These are phyloP conservation scores for Hypoxylon fuscum DNA, from an alignment of 495 filamentous ascomycete species.

Conservation along the genomic window DNA sequence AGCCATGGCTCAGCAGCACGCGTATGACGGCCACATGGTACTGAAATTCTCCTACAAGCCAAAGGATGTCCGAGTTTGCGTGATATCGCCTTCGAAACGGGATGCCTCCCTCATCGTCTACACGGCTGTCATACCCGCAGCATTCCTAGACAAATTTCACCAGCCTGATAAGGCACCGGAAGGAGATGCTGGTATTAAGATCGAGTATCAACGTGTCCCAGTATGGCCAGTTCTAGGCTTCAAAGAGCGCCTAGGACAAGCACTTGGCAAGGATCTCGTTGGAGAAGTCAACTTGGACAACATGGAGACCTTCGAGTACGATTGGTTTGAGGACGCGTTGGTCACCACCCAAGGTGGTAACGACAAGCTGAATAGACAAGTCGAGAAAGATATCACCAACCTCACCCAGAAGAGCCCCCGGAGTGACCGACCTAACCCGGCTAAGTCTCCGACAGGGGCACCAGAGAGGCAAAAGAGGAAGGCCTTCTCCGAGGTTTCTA, in stretches of 20 bases:
- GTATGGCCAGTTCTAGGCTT: slow-evolving; percentile 58
- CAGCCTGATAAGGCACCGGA: slow-evolving; percentile 44
- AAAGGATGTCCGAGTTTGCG: slow-evolving; percentile 50
- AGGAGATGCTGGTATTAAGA: slow-evolving; percentile 35
- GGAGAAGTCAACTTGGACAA: slow-evolving; percentile 44
- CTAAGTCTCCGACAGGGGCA: no score
- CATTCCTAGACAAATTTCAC: slow-evolving; percentile 52
- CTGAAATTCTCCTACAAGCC: no score
- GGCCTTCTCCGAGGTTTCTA: slow-evolving; percentile 35
- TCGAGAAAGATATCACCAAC: no score
- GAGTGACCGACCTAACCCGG: no score
- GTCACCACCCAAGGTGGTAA: not conserved
- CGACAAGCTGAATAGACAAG: slow-evolving; percentile 12
- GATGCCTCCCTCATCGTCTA: slow-evolving; percentile 54
- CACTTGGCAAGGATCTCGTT: slow-evolving; percentile 53
- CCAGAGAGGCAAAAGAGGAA: slow-evolving; percentile 13
- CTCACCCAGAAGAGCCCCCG: no score
- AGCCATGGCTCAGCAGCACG: slow-evolving; percentile 57
- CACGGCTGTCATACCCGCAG: slow-evolving; percentile 48
- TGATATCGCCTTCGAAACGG: slow-evolving; percentile 52
- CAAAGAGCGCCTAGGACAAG: slow-evolving; percentile 57
- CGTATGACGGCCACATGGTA: slow-evolving; percentile 43
- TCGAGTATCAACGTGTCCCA: slow-evolving; percentile 50
- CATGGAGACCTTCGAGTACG: slow-evolving; percentile 49
- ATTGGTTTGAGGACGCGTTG: slow-evolving; percentile 14